phyloP scores from a whole-genome alignment of 192 early-diverging fungal species.

The Coemansia sp. region DNA sequence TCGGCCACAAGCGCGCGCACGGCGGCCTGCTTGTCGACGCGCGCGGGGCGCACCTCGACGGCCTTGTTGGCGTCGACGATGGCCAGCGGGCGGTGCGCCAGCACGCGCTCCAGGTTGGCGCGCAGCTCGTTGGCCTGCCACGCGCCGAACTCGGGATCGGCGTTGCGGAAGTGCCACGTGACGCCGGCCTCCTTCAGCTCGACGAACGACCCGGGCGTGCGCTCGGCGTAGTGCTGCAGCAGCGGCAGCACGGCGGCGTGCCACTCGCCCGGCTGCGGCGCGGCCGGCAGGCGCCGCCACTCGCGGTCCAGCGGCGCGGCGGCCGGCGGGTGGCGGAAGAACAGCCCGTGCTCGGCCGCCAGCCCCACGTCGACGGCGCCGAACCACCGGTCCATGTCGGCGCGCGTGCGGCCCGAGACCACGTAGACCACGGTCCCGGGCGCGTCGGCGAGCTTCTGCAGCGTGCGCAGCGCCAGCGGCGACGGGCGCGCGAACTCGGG shows the following conservation, averaged over 20 bases:
- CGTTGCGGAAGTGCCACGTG: slow-evolving; percentile 97
- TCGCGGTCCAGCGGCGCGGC: slow-evolving; percentile 15
- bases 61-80: slow-evolving; percentile 97
- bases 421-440: slow-evolving; percentile 94
- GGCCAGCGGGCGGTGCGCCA: slow-evolving; percentile 88
- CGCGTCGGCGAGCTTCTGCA: slow-evolving; percentile 66
- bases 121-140: slow-evolving; percentile 99
- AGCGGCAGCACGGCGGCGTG: slow-evolving; percentile 86
- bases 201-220: slow-evolving; percentile 95
- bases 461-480: slow-evolving; percentile 60
- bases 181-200: slow-evolving; percentile 99
- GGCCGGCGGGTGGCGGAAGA: slow-evolving; percentile 84
- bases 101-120: slow-evolving; percentile 91
- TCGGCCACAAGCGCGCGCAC: slow-evolving; percentile 85
- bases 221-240: slow-evolving; percentile 95
- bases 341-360: slow-evolving; percentile 96
- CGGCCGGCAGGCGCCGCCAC: slow-evolving; percentile 81
- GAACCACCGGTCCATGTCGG: slow-evolving; percentile 92
- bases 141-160: slow-evolving; percentile 88
- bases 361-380: slow-evolving; percentile 80
- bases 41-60: slow-evolving; percentile 87
- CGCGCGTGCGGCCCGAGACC: slow-evolving; percentile 85
- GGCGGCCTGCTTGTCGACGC: slow-evolving; percentile 88
- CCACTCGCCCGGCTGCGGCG: slow-evolving; percentile 95
- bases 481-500: slow-evolving; percentile 94